Base-by-base conservation (phyloP, 1,284 basidiomycete genomes). In the Austroboletus olivaceoglutinosus region DNA sequence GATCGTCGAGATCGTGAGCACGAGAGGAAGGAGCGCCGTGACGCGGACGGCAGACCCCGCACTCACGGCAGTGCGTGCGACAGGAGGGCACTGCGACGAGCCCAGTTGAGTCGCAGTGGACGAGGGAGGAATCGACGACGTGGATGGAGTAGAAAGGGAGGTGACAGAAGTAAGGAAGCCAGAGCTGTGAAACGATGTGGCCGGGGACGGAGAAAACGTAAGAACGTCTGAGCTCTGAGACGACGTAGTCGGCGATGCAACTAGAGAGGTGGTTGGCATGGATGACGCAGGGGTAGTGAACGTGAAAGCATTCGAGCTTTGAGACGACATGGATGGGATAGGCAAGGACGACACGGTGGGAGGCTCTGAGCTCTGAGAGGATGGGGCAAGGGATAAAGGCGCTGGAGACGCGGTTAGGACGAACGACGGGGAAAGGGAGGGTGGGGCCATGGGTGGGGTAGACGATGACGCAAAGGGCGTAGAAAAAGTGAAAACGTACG, bases 51-150 rank as follows among this genome's bases (percentile, higher is more conserved):
- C 21, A 12, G 50, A 43, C 15, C 47, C 56, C 5, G 45, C 46
- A n/a, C 48, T 57, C 30, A 22, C 38, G 4, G 8, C 19, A 22
- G 19, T 13, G 36, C 21, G 52, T 34, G 21, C 27, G 2, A 25
- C n/a, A 38, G 47, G 49, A 16, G 59, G 64, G 53, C 67, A 65
- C 33, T 65, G 64, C 3, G 66, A 34, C 33, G 33, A 50, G 27
- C 53, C 25, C 13, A 55, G 34, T 19, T 68, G 66, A 4, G 65
- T 53, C 36, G 59, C 48, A 7, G 63, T 48, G 40, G 31, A 59
- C 25, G 43, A 40, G n/a, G 18, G 29, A 3, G 51, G 40, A 9
- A 49, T 1, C 5, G 50, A 51, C 16, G 52, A 30, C 10, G 51
- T 15, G 12, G 45, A 3, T 16, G 31, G 16, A 10, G 31, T 33